phyloP scores from a whole-genome alignment of 1,284 basidiomycete species.

The Xanthoconium separans region DNA sequence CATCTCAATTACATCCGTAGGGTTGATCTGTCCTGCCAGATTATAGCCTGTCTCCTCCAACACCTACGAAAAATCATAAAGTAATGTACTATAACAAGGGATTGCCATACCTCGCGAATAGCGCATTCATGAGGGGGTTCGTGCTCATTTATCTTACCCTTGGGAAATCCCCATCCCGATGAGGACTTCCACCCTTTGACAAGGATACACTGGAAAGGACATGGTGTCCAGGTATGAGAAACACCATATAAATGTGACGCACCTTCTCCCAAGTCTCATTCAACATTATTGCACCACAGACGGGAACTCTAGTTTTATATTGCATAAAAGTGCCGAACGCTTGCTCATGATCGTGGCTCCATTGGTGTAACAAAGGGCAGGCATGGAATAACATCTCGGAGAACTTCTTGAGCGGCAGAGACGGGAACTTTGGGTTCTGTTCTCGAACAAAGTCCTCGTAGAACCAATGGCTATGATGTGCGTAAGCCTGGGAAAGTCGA shows the following conservation, averaged over 20 bases:
- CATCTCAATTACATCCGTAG: slow-evolving; percentile 78
- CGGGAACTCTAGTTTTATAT: slow-evolving; percentile 97
- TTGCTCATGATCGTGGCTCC: slow-evolving; percentile 77
- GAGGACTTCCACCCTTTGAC: slow-evolving; percentile 98
- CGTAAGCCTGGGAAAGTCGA: slow-evolving; percentile 7
- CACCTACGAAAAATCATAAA: slow-evolving; percentile 52
- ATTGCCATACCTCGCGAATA: slow-evolving; percentile 74
- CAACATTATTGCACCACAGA: slow-evolving; percentile 98
- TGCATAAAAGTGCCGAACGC: slow-evolving; percentile 85
- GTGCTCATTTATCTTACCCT: slow-evolving; percentile 97
- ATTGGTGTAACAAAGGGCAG: slow-evolving; percentile 78
- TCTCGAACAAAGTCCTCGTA: slow-evolving; percentile 99
- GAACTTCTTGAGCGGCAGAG: slow-evolving; percentile 88
- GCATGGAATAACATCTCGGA: slow-evolving; percentile 89
- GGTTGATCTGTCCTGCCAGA: slow-evolving; percentile 66
- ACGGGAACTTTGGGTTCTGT: slow-evolving; percentile 84
- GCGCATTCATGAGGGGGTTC: slow-evolving; percentile 86
- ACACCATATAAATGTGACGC: slow-evolving; percentile 7
- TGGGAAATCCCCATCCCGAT: slow-evolving; percentile 97
- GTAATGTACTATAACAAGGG: neutral
- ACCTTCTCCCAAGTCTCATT: slow-evolving; percentile 93
- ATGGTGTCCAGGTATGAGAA: slow-evolving; percentile 9
- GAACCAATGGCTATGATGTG: slow-evolving; percentile 86
- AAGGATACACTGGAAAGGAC: slow-evolving; percentile 68
- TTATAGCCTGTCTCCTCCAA: slow-evolving; percentile 95